phyloP scores from a whole-genome alignment of 1,284 basidiomycete species.

The Pyrrhoderma lamaoense region DNA sequence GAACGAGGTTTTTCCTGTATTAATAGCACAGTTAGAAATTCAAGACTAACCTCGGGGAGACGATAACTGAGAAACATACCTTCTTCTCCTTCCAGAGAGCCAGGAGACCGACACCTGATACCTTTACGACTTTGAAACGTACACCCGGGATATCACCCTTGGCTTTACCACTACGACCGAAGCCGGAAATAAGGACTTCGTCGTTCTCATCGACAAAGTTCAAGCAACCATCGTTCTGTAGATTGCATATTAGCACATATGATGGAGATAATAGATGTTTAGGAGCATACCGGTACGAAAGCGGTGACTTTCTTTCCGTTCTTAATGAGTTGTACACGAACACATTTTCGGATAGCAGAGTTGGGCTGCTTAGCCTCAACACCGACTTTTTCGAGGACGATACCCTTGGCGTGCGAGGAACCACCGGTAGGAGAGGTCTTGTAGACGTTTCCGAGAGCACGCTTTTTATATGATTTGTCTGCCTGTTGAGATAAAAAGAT shows the following conservation, averaged over 20 bases:
- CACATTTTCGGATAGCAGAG: slow-evolving; percentile 99
- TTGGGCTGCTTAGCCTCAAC: slow-evolving; percentile 98
- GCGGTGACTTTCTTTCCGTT: slow-evolving; percentile 99
- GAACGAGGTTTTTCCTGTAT: slow-evolving; percentile 83
- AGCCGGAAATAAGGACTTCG: slow-evolving; percentile 99
- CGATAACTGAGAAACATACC: slow-evolving; percentile 38
- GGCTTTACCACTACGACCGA: slow-evolving; percentile 99
- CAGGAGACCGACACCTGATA: slow-evolving; percentile 96
- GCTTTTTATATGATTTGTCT: slow-evolving; percentile 99
- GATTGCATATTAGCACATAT: slow-evolving; percentile 22
- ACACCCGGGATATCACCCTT: slow-evolving; percentile 98
- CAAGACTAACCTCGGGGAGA: slow-evolving; percentile 7
- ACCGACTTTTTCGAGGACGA: slow-evolving; percentile 98
- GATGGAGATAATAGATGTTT: neutral
- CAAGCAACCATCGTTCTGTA: slow-evolving; percentile 95
- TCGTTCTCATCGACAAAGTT: slow-evolving; percentile 99
- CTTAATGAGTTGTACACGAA: slow-evolving; percentile 99
- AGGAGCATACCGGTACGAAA: slow-evolving; percentile 50
- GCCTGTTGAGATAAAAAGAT: slow-evolving; percentile 46
- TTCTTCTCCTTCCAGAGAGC: slow-evolving; percentile 99
- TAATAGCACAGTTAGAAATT: slow-evolving; percentile 11
- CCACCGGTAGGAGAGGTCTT: slow-evolving; percentile 99
- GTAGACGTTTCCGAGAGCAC: slow-evolving; percentile 99
- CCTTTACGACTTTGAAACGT: slow-evolving; percentile 99
- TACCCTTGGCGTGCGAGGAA: slow-evolving; percentile 99